Percentiles rank a stretch among this genome's conserved stretches.
These are phyloP conservation scores for Acer yangbiense DNA, from an alignment of 345 rosid species.

Conservation along the genomic window DNA sequence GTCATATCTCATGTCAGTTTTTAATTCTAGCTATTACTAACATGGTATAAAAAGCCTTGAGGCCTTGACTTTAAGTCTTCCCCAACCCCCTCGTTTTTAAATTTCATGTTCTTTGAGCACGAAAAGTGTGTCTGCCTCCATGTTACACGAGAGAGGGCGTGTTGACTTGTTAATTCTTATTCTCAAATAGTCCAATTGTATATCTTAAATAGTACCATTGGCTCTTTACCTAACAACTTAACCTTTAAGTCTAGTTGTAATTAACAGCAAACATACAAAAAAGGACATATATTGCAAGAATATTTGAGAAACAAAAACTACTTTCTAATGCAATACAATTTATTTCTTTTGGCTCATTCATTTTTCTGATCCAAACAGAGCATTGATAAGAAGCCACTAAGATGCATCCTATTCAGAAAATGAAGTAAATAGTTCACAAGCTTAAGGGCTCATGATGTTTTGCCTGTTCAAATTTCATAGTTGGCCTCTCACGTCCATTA, in stretches of 20 bases:
- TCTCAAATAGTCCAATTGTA: not conserved
- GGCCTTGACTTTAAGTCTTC: not conserved
- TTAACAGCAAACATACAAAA: not conserved
- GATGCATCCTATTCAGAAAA: conserved; percentile 12
- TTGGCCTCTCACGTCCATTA: conserved; percentile 34
- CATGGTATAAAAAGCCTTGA: not conserved
- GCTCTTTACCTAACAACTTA: not conserved
- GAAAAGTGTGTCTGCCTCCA: not conserved
- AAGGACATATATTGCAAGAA: not conserved
- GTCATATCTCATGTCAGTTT: too few relatives aligned
- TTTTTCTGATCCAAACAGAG: not conserved
- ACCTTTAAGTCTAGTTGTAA: not conserved
- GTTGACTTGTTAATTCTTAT: not conserved
- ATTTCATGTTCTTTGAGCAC: not conserved
- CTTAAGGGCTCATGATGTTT: conserved; percentile 23
- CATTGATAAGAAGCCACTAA: not conserved
- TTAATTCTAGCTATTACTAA: not conserved
- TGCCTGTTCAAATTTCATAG: conserved; percentile 75
- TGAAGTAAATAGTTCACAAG: conserved; percentile 1
- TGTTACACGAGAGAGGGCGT: not conserved
- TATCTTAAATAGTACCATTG: not conserved
- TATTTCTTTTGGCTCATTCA: not conserved
- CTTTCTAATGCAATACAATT: not conserved
- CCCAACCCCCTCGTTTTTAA: not conserved
- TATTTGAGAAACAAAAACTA: too few relatives aligned